These are phyloP conservation scores for Periconia sp. DNA, from an alignment of 2,329 filamentous ascomycete genomes.

Conservation along the genomic window DNA sequence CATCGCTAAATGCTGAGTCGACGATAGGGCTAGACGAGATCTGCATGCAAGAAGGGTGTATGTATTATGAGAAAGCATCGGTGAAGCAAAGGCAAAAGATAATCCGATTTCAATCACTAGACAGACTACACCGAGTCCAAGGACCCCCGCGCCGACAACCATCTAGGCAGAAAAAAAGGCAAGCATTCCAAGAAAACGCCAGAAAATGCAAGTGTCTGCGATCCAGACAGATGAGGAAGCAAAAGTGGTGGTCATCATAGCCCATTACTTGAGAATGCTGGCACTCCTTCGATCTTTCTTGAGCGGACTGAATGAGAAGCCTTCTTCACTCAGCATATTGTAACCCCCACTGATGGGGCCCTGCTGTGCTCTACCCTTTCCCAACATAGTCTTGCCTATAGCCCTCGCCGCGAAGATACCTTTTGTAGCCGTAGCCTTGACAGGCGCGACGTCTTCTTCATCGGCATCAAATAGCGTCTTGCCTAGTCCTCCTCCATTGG, in stretches of 20 bases:
- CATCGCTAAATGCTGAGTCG: too few species aligned
- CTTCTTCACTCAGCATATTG: slow-evolving; percentile 40
- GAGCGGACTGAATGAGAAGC: slow-evolving; percentile 43
- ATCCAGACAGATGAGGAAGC: not conserved
- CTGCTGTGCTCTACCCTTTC: slow-evolving; percentile 19
- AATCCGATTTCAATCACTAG: not conserved
- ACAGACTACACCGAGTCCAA: not conserved
- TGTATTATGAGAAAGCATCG: too few species aligned
- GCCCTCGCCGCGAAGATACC: slow-evolving; percentile 42
- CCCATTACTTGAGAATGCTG: not conserved
- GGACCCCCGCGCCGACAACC: not conserved
- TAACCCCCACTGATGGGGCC: slow-evolving; percentile 37
- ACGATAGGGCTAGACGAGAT: too few species aligned
- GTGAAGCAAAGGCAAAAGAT: too few species aligned
- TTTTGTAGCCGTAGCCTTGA: slow-evolving; percentile 39
- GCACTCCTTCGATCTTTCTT: slow-evolving; percentile 42
- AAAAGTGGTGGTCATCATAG: not conserved
- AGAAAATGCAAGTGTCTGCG: not conserved
- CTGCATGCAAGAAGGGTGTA: too few species aligned
- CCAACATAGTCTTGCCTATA: slow-evolving; percentile 36
- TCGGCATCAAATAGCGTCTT: slow-evolving; percentile 70
- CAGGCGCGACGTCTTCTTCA: slow-evolving; percentile 34
- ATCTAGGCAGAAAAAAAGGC: too few species aligned
- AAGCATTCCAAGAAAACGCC: not conserved
- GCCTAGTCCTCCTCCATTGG: slow-evolving; percentile 51